Evolutionary conservation across 768 basidiomycete species (phyloP).

Genomic region (Leccinum ochraceum): DNA sequence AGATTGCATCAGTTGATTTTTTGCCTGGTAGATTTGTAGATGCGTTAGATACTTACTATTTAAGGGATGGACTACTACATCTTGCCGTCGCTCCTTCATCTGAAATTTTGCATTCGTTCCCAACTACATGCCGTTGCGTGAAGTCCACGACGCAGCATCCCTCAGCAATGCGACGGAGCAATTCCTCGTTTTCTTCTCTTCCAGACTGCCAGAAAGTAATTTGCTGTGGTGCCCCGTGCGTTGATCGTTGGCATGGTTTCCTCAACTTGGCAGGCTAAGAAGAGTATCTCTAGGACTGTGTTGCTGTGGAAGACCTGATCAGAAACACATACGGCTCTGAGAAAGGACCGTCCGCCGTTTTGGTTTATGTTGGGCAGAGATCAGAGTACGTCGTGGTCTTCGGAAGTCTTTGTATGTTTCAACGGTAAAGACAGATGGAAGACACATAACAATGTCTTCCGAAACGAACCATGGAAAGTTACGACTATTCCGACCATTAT

Average conservation of each 20-base stretch:
- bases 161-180: slow-evolving; percentile 46
- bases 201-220: slow-evolving; percentile 50
- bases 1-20: slow-evolving; percentile 4
- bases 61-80: neutral
- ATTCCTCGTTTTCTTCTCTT: slow-evolving; percentile 72
- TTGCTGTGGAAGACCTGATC: slow-evolving; percentile 57
- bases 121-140: slow-evolving; percentile 51
- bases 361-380: slow-evolving; percentile 71
- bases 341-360: slow-evolving; percentile 51
- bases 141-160: slow-evolving; percentile 36
- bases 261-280: slow-evolving; percentile 10
- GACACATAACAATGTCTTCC: slow-evolving; percentile 53
- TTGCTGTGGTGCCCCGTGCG: slow-evolving; percentile 71
- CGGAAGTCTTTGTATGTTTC: neutral
- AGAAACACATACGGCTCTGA: slow-evolving; percentile 47
- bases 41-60: slow-evolving; percentile 8
- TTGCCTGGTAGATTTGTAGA: slow-evolving; percentile 2
- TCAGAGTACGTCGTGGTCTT: slow-evolving; percentile 49
- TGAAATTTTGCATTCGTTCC: neutral
- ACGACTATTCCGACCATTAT: slow-evolving; percentile 66
- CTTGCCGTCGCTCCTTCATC: slow-evolving; percentile 6
- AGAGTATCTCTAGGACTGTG: slow-evolving; percentile 57
- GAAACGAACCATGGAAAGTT: slow-evolving; percentile 63
- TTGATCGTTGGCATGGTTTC: slow-evolving; percentile 11
- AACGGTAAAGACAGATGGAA: slow-evolving; percentile 58